Conservation (phyloP, 495 filamentous ascomycete genomes). For the Xylaria flabelliformis region DNA sequence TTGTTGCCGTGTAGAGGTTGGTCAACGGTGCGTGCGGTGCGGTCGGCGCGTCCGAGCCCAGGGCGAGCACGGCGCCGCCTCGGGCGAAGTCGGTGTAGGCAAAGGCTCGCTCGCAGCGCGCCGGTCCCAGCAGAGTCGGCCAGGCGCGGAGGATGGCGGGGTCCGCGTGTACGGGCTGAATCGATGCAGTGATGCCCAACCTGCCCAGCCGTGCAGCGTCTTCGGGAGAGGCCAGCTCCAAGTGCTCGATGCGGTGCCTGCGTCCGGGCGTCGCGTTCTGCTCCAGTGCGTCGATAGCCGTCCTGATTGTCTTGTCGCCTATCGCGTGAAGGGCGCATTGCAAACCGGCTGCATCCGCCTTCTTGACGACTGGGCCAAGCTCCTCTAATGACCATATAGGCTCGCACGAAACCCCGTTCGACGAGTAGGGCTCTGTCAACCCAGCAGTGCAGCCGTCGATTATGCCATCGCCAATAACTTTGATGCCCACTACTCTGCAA, state of each 20-base stretch:
- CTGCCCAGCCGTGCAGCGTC: slow-evolving; percentile 61
- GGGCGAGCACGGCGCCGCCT: slow-evolving; percentile 57
- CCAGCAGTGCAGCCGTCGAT: slow-evolving; percentile 72
- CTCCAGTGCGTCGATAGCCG: slow-evolving; percentile 62
- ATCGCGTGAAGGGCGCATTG: slow-evolving; percentile 73
- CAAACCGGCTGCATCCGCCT: slow-evolving; percentile 59
- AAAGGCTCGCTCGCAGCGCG: slow-evolving; percentile 62
- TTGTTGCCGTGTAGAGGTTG: slow-evolving; percentile 67
- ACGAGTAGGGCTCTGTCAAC: slow-evolving; percentile 64
- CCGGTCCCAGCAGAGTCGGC: slow-evolving; percentile 60
- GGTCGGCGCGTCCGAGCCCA: slow-evolving; percentile 68
- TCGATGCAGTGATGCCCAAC: slow-evolving; percentile 65
- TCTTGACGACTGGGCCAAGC: slow-evolving; percentile 60
- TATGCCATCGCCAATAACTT: slow-evolving; percentile 72
- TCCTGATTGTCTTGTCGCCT: slow-evolving; percentile 62
- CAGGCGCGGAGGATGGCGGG: slow-evolving; percentile 67
- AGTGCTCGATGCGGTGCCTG: slow-evolving; percentile 67
- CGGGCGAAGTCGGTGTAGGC: slow-evolving; percentile 67
- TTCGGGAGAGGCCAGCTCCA: slow-evolving; percentile 61
- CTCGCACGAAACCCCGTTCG: slow-evolving; percentile 52
- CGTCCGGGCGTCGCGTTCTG: slow-evolving; percentile 49
- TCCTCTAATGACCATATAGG: slow-evolving; percentile 63
- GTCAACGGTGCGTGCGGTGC: slow-evolving; percentile 61
- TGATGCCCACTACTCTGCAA: slow-evolving; percentile 68
- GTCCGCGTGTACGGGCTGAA: slow-evolving; percentile 70